Conservation (phyloP, 2,329 filamentous ascomycete species). For the Neonectria coccinea region DNA sequence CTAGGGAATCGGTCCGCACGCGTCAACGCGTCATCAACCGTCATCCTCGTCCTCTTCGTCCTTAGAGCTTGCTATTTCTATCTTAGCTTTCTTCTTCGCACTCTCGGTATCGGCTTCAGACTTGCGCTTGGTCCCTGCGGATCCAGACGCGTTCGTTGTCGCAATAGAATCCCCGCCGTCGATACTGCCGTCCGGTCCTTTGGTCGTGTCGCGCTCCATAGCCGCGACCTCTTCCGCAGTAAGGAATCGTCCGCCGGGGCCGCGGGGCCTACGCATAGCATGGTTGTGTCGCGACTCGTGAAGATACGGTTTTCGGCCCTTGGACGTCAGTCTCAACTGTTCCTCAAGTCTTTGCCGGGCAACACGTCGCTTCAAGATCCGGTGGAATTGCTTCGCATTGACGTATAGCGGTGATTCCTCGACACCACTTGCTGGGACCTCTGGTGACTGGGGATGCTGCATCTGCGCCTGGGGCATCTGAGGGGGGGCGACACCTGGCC, state of each 20-base stretch:
- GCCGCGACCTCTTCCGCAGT: constrained; percentile 95
- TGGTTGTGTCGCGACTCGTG: constrained; percentile 99
- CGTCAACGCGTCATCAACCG: constrained; percentile 48
- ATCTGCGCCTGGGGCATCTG: constrained; percentile 73
- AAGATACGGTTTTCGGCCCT: constrained; percentile 95
- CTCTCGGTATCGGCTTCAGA: constrained; percentile 62
- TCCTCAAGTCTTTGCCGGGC: constrained; percentile 95
- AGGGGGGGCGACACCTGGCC: constrained; percentile 66
- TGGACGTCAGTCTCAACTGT: constrained; percentile 88
- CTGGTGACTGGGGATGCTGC: constrained; percentile 80
- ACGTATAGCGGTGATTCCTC: constrained; percentile 97
- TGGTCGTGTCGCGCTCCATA: constrained; percentile 76
- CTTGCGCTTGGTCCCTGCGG: constrained; percentile 69
- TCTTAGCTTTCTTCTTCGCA: constrained; percentile 68
- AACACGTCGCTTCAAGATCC: constrained; percentile 93
- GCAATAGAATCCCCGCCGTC: constrained; percentile 42
- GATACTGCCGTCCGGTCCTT: constrained; percentile 54
- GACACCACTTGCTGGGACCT: constrained; percentile 76
- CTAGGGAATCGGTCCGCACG: constrained; percentile 25
- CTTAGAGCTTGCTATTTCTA: constrained; percentile 57
- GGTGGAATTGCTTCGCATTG: constrained; percentile 98
- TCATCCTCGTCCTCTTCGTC: constrained; percentile 60
- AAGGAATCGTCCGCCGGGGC: constrained; percentile 93
- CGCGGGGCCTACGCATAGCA: constrained; percentile 94
- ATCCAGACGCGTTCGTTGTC: constrained; percentile 41